Percentiles rank a stretch among this genome's conserved stretches.
phyloP scores from a whole-genome alignment of 805 yeast species.

The Myxozyma nipponensis region DNA sequence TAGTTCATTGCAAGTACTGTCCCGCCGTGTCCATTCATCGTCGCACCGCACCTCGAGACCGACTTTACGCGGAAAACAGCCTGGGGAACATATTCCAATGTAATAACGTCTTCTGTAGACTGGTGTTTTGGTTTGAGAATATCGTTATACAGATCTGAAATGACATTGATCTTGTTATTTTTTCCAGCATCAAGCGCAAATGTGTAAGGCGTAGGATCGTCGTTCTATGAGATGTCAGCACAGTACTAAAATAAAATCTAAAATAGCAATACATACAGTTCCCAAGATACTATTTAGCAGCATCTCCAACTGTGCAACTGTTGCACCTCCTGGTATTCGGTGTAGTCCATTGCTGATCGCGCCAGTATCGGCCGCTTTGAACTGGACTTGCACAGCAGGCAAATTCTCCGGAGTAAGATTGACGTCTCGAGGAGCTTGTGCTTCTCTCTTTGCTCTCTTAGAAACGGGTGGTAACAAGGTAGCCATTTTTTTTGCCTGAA shows the following conservation, averaged over 20 bases:
- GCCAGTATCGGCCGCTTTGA: slow-evolving; percentile 92
- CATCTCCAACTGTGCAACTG: slow-evolving; percentile 82
- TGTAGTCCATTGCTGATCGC: slow-evolving; percentile 63
- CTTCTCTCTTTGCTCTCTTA: slow-evolving; percentile 77
- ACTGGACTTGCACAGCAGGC: slow-evolving; percentile 82
- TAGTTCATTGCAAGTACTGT: slow-evolving; percentile 89
- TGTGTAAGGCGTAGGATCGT: slow-evolving; percentile 86
- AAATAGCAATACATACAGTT: slow-evolving; percentile 9
- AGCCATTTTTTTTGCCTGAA: slow-evolving; percentile 62
- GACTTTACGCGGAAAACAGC: slow-evolving; percentile 92
- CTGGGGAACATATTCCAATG: slow-evolving; percentile 87
- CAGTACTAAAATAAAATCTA: neutral
- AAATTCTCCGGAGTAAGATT: slow-evolving; percentile 69
- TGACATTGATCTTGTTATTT: slow-evolving; percentile 59
- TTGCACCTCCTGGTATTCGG: slow-evolving; percentile 86
- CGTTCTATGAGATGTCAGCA: slow-evolving; percentile 35
- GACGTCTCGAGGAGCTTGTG: slow-evolving; percentile 75
- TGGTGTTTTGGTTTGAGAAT: slow-evolving; percentile 81
- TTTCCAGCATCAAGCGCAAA: slow-evolving; percentile 56
- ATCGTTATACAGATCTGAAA: slow-evolving; percentile 70
- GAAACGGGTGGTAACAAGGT: slow-evolving; percentile 92
- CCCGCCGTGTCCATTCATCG: slow-evolving; percentile 93
- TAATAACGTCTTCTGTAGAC: slow-evolving; percentile 89
- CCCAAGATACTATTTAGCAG: slow-evolving; percentile 75
- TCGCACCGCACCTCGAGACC: slow-evolving; percentile 84